A percentile compares a stretch with the other conserved stretches of the same genome.
Conservation (phyloP, 129 eudicot species). For the Arctium lappa region DNA sequence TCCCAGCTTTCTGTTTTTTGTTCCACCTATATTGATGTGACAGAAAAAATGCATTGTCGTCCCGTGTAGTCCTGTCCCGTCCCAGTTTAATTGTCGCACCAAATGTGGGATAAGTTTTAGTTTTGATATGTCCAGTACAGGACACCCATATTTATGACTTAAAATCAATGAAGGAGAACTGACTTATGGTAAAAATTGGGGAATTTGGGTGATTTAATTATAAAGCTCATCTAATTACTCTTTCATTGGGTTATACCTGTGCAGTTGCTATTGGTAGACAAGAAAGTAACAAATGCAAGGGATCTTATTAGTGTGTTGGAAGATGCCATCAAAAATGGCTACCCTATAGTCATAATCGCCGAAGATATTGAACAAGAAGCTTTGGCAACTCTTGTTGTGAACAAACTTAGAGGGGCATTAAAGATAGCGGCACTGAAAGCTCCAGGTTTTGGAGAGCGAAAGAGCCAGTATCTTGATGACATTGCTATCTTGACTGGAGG, state of each 20-base stretch:
- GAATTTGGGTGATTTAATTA: neutral
- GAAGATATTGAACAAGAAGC: slow-evolving; percentile 90
- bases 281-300: slow-evolving; percentile 69
- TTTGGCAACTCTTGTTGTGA: slow-evolving; percentile 79
- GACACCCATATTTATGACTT: no score
- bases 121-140: no score
- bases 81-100: no score
- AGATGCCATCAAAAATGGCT: slow-evolving; percentile 67
- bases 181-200: neutral
- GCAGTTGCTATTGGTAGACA: slow-evolving; percentile 71
- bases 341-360: slow-evolving; percentile 60
- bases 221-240: neutral
- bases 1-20: neutral
- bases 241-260: neutral
- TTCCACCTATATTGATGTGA: neutral
- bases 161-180: neutral
- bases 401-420: slow-evolving; percentile 64
- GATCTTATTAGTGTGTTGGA: slow-evolving; percentile 72
- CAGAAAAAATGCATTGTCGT: no score
- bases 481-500: slow-evolving; percentile 78
- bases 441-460: slow-evolving; percentile 73
- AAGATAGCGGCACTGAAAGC: slow-evolving; percentile 77
- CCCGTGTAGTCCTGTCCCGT: no score
- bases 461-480: slow-evolving; percentile 78
- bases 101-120: no score